Conservation (phyloP, 768 basidiomycete genomes). For the Stropharia rugosoannulata region DNA sequence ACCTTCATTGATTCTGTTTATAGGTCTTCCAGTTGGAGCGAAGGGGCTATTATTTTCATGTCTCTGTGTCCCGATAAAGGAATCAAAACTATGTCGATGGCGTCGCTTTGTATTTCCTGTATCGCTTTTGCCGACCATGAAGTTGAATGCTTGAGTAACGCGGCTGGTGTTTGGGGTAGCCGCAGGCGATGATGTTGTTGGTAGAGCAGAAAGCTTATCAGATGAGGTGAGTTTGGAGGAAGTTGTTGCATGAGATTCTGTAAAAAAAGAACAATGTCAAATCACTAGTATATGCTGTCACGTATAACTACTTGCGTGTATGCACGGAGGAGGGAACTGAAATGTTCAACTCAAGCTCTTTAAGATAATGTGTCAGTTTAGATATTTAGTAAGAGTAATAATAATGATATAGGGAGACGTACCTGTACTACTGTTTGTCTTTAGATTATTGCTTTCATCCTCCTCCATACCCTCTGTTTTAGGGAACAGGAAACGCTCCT, state of each 20-base stretch:
- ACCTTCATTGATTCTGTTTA: neutral
- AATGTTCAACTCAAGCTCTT: neutral
- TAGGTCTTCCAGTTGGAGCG: conserved; percentile 1
- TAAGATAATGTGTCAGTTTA: neutral
- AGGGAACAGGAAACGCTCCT: too few species aligned
- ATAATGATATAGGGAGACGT: too few species aligned
- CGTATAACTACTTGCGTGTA: neutral
- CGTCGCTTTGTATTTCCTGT: conserved; percentile 20
- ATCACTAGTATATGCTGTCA: neutral
- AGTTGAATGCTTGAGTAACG: conserved; percentile 31
- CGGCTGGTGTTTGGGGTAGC: conserved; percentile 31
- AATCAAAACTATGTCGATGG: conserved; percentile 41
- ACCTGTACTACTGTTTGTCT: too few species aligned
- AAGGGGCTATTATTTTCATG: neutral
- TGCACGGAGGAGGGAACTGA: neutral
- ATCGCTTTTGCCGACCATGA: conserved; percentile 10
- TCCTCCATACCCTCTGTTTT: too few species aligned
- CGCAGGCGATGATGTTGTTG: conserved; percentile 22
- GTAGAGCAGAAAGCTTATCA: conserved; percentile 44
- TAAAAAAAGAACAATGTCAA: neutral
- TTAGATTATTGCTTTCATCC: too few species aligned
- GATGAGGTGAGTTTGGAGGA: conserved; percentile 50
- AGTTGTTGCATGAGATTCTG: conserved; percentile 25
- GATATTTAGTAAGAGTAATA: neutral
- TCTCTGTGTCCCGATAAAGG: conserved; percentile 31